phyloP scores from a whole-genome alignment of 208 protist genomes.

The Leishmania braziliensis region DNA sequence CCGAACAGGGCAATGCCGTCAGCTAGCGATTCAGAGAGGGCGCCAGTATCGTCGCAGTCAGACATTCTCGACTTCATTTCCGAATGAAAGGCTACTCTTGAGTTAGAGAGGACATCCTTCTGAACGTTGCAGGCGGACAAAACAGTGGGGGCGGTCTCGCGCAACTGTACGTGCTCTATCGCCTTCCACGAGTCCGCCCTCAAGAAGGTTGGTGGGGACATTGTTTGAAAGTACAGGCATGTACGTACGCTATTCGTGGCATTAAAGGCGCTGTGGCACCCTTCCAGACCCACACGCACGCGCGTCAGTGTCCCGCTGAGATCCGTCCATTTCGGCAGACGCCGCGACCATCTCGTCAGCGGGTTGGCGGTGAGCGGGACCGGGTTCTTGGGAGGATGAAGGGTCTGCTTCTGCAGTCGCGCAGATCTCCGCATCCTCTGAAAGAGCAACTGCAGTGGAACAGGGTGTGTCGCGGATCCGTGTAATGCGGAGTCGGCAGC shows the following conservation, averaged over 20 bases:
- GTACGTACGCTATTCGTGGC: constrained; percentile 85
- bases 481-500: neutral
- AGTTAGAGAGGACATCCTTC: neutral
- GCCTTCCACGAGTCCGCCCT: constrained; percentile 36
- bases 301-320: constrained; percentile 19
- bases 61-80: neutral
- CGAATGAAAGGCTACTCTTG: neutral
- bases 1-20: constrained; percentile 40
- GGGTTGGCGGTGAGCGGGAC: constrained; percentile 53
- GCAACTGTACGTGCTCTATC: constrained; percentile 64
- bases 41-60: neutral
- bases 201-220: constrained; percentile 64
- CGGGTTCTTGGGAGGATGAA: constrained; percentile 42
- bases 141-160: neutral
- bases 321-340: constrained; percentile 39
- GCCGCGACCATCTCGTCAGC: constrained; percentile 71
- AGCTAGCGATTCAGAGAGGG: neutral
- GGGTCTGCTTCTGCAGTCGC: constrained; percentile 41
- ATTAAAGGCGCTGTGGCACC: constrained; percentile 86
- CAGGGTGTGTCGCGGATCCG: neutral
- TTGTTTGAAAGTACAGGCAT: constrained; percentile 73
- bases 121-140: no score
- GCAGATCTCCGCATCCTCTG: neutral
- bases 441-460: neutral
- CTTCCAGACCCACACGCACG: constrained; percentile 69